Evolutionary conservation across 2,329 filamentous ascomycete species (phyloP), one percentile per base, ranked within the genome.

Genomic region (Cytospora piceicola): DNA sequence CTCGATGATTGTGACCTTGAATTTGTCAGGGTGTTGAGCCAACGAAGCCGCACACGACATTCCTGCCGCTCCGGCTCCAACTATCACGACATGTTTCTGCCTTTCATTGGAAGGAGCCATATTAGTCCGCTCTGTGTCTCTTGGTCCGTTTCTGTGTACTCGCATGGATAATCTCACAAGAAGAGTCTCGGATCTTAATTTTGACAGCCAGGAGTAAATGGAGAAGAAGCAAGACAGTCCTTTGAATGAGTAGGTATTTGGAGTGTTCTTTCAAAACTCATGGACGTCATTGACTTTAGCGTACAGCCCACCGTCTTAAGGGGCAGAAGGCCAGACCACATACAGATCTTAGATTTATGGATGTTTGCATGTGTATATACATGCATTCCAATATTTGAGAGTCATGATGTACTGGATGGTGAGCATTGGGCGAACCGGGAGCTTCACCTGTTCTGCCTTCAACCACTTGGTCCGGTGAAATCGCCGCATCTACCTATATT

Each of bases 21-120:
- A 91, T 68, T 83, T 84, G 46, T 89, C 83, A 0, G 85, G 85
- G 68, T 91, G 87, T 57, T 89, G 83, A 56, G 87, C 83, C 14
- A 91, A 81, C 34, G 89, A 88, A 34, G 88, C 82, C 14, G 89
- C 88, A 73, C 88, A 90, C 63, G 86, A 86, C 85, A 84, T 86
- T 74, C 87, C 88, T 54, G 87, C 85, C 46, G 86, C 87, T 30
- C 87, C 88, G 34, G 83, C 87, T 4, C 87, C 87, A 32, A 90
- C 81, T 29, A 90, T 80, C 14, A 86, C 80, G 24, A 90, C 78
- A 68, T 81, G 83, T 69, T 84, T 85, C 63, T 72, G 65, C 22
- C 49, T 39, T 20, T 61, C 54, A 69, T 46, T 63, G 66, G 54
- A 65, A 67, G 30, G 8, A 20, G n/a, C n/a, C 46, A 49, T 49